Evolutionary conservation across 192 early-diverging fungal genomes (phyloP).

Genomic region (Helicostylum pulchrum): DNA sequence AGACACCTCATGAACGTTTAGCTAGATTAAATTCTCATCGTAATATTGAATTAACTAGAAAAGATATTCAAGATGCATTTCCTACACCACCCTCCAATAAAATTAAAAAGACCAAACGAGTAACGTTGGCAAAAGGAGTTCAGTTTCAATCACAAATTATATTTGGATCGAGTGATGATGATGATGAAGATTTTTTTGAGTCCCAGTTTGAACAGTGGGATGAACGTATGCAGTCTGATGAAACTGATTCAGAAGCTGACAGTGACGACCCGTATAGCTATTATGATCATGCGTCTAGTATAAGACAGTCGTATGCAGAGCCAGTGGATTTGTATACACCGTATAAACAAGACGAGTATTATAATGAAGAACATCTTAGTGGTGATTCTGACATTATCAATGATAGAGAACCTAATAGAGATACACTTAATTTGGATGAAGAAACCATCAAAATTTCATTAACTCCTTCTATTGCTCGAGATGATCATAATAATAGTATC

Average conservation of each 20-base stretch:
- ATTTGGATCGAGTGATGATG: slow-evolving; percentile 32
- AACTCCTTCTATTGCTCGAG: slow-evolving; percentile 48
- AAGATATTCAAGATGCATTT: slow-evolving; percentile 31
- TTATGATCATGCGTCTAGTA: slow-evolving; percentile 10
- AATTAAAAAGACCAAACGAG: slow-evolving; percentile 20
- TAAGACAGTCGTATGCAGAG: background rate
- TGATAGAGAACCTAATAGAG: background rate
- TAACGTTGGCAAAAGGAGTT: slow-evolving; percentile 33
- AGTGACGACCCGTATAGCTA: slow-evolving; percentile 31
- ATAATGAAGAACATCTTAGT: background rate
- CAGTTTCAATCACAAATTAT: slow-evolving; percentile 39
- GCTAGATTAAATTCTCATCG: slow-evolving; percentile 73
- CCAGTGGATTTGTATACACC: slow-evolving; percentile 8
- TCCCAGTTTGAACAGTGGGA: slow-evolving; percentile 47
- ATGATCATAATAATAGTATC: slow-evolving; percentile 20
- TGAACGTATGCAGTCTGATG: slow-evolving; percentile 37
- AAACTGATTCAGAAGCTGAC: slow-evolving; percentile 41
- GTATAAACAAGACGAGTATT: background rate
- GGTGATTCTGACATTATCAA: slow-evolving; percentile 17
- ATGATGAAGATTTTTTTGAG: slow-evolving; percentile 32
- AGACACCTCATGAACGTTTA: slow-evolving; percentile 78
- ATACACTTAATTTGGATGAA: slow-evolving; percentile 16
- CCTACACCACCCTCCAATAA: slow-evolving; percentile 26
- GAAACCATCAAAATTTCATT: slow-evolving; percentile 53
- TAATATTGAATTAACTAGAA: slow-evolving; percentile 57